phyloP scores from a whole-genome alignment of 2,329 filamentous ascomycete species.

The Akanthomyces dipterigenus region DNA sequence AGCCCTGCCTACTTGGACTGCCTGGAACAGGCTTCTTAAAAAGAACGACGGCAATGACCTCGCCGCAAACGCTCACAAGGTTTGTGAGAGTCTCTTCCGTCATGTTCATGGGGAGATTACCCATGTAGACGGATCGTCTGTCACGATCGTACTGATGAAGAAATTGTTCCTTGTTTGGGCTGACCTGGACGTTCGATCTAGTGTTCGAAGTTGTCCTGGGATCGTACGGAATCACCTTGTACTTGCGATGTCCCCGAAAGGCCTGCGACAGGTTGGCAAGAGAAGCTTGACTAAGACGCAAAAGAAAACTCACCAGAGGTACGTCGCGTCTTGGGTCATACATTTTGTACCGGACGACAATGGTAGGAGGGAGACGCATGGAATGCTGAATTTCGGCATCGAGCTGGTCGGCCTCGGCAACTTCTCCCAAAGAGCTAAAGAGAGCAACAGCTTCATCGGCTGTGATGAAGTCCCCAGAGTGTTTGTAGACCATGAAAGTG shows the following conservation, averaged over 20 bases:
- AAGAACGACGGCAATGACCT: constrained; percentile 25
- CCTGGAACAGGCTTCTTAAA: constrained; percentile 19
- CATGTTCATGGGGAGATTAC: constrained; percentile 34
- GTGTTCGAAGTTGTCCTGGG: constrained; percentile 18
- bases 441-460: constrained; percentile 37
- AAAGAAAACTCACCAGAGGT: constrained; percentile 33
- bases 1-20: constrained; percentile 12
- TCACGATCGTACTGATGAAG: constrained; percentile 36
- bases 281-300: not conserved
- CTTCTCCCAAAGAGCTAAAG: constrained; percentile 36
- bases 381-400: constrained; percentile 24
- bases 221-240: constrained; percentile 21
- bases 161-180: constrained; percentile 4
- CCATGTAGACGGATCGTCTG: constrained; percentile 41
- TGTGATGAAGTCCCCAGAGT: constrained; percentile 28
- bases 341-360: constrained; percentile 43
- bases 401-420: constrained; percentile 34
- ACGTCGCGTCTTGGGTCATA: constrained; percentile 47
- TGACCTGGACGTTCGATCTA: constrained; percentile 14
- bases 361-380: constrained; percentile 29
- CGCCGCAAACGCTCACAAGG: constrained; percentile 32
- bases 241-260: constrained; percentile 22
- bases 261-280: constrained; percentile 17
- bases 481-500: constrained; percentile 40
- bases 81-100: constrained; percentile 29